phyloP scores from a whole-genome alignment of 345 rosid species.

The Physaria fendleri region DNA sequence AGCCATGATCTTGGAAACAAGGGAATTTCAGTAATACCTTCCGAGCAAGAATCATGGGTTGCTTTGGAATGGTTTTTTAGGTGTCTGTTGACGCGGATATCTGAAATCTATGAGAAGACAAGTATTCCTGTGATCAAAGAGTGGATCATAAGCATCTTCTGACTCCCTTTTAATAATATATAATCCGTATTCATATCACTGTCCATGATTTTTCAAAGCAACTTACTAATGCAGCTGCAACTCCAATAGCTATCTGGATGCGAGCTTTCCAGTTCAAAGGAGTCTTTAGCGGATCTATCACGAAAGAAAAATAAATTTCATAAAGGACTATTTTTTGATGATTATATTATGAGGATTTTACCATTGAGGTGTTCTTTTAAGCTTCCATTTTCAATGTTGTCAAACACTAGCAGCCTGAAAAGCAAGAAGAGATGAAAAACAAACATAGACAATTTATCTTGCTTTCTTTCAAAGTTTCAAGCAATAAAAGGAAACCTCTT shows the following conservation, averaged over 20 bases:
- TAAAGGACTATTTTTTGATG: not conserved
- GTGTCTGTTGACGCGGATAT: constrained; percentile 41
- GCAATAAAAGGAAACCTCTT: constrained; percentile 43
- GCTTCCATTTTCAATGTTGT: constrained; percentile 77
- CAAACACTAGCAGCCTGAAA: constrained; percentile 76
- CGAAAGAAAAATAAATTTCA: not conserved
- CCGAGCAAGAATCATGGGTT: constrained; percentile 46
- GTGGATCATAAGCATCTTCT: not conserved
- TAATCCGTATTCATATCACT: not conserved
- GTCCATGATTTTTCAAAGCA: not conserved
- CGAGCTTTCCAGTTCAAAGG: constrained; percentile 90
- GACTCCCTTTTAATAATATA: not conserved
- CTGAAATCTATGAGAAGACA: constrained; percentile 65
- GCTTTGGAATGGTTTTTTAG: constrained; percentile 23
- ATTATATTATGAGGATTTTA: constrained; percentile 23
- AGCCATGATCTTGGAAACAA: not conserved
- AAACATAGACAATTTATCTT: not conserved
- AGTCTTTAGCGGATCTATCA: constrained; percentile 86
- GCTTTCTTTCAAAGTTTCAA: not conserved
- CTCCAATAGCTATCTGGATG: constrained; percentile 67
- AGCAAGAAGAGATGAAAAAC: constrained; percentile 3
- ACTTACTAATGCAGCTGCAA: constrained; percentile 93
- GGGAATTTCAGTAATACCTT: constrained; percentile 39
- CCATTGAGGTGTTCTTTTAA: constrained; percentile 87
- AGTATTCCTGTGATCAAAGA: constrained; percentile 60